phyloP scores from a whole-genome alignment of 2,329 filamentous ascomycete genomes.

The Cercospora nicotianae region DNA sequence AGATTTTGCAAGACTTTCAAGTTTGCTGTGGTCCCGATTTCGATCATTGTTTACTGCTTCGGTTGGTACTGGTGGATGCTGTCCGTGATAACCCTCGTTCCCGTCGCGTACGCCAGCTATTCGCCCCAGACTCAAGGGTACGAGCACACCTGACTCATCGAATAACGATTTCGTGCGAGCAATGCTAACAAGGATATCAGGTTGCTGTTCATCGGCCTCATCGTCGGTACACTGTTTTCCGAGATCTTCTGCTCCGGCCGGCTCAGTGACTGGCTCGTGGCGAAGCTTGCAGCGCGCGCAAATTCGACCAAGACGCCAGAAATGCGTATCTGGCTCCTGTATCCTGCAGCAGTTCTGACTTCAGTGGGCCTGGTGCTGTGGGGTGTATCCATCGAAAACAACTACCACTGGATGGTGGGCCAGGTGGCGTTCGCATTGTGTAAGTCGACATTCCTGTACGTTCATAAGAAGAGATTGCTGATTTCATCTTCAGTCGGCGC shows the following conservation, averaged over 20 bases:
- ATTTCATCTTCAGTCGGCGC: conserved; percentile 19
- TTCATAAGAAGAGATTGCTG: not conserved
- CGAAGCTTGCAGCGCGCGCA: conserved; percentile 21
- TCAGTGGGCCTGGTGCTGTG: conserved; percentile 21
- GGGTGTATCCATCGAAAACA: conserved; percentile 22
- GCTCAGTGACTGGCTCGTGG: conserved; percentile 24
- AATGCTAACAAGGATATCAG: conserved; percentile 9
- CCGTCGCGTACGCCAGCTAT: conserved; percentile 23
- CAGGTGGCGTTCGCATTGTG: conserved; percentile 24
- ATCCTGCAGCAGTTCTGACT: conserved; percentile 21
- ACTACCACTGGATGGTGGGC: conserved; percentile 27
- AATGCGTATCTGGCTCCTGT: conserved; percentile 25
- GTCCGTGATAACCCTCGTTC: conserved; percentile 22
- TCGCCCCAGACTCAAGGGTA: conserved; percentile 25
- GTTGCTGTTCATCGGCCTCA: conserved; percentile 24
- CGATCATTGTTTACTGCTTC: conserved; percentile 20
- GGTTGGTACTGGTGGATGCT: conserved; percentile 27
- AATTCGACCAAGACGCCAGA: conserved; percentile 20
- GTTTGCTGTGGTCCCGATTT: conserved; percentile 22
- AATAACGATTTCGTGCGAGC: no score
- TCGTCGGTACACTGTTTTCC: conserved; percentile 24
- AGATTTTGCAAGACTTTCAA: conserved; percentile 23
- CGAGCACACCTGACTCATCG: not conserved
- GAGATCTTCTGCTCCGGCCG: conserved; percentile 23
- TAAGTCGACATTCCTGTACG: conserved; percentile 1